Conservation (phyloP, 345 rosid genomes). For the Citrus medica region DNA sequence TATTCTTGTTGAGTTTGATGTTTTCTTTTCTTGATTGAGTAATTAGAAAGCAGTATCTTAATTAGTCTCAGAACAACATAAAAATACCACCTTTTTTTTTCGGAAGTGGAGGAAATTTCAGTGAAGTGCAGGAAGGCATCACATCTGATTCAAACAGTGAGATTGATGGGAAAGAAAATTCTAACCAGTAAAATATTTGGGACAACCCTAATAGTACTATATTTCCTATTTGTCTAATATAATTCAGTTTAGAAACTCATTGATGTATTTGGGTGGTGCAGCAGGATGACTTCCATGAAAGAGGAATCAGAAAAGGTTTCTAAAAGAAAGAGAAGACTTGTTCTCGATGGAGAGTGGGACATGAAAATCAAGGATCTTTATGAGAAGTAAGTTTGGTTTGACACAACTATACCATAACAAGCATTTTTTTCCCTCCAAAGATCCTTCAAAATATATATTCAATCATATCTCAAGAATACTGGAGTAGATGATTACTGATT, state of each 20-base stretch:
- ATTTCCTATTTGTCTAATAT: background rate
- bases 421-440: background rate
- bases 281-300: constrained; percentile 38
- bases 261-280: constrained; percentile 30
- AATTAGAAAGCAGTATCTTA: background rate
- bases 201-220: background rate
- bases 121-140: constrained; percentile 21
- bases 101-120: constrained; percentile 15
- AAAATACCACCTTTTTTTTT: constrained; percentile 1
- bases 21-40: background rate
- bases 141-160: constrained; percentile 13
- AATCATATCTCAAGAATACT: background rate
- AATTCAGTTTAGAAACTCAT: background rate
- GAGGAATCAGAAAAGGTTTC: constrained; percentile 35
- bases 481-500: background rate
- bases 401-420: background rate
- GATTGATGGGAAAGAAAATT: constrained; percentile 16
- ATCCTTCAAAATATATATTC: background rate
- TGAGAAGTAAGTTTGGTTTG: constrained; percentile 49
- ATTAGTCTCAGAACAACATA: background rate
- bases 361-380: constrained; percentile 59
- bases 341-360: constrained; percentile 59
- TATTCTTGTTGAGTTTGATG: background rate
- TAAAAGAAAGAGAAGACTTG: constrained; percentile 60
- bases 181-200: constrained; percentile 16